Conservation (phyloP, 306 rosid genomes). For the Luffa aegyptiaca region DNA sequence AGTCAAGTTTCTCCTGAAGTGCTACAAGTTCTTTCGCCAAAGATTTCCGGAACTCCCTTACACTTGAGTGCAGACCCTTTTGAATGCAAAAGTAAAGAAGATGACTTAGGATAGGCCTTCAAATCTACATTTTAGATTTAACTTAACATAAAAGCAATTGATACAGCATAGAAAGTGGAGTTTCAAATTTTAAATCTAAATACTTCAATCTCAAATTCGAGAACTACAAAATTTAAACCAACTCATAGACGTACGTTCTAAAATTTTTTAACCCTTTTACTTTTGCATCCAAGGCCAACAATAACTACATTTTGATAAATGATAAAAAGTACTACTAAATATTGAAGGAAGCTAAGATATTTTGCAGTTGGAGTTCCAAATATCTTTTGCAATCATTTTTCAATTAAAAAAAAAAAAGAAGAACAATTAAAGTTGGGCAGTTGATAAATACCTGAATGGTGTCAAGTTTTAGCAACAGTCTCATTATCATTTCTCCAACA, state of each 20-base stretch:
- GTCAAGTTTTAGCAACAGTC: conserved; percentile 58
- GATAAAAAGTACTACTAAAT: background rate
- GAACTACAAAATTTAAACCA: background rate
- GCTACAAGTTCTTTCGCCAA: conserved; percentile 65
- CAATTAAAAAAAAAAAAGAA: background rate
- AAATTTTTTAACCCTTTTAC: background rate
- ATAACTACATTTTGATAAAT: background rate
- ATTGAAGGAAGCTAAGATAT: background rate
- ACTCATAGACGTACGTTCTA: background rate
- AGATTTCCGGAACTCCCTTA: conserved; percentile 67
- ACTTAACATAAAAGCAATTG: background rate
- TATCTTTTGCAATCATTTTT: background rate
- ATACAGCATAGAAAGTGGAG: background rate
- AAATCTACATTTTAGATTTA: background rate
- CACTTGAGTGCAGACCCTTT: conserved; percentile 59
- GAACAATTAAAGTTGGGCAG: background rate
- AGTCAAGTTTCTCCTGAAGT: conserved; percentile 69
- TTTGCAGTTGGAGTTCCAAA: background rate
- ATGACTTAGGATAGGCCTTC: background rate
- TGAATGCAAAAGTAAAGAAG: background rate
- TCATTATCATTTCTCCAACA: conserved; percentile 70
- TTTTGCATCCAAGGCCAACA: background rate
- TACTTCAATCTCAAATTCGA: background rate
- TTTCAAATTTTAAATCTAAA: background rate
- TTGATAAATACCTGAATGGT: conserved; percentile 50